These are phyloP conservation scores for Citrullus amarus DNA, from an alignment of 306 rosid species.

Conservation along the genomic window DNA sequence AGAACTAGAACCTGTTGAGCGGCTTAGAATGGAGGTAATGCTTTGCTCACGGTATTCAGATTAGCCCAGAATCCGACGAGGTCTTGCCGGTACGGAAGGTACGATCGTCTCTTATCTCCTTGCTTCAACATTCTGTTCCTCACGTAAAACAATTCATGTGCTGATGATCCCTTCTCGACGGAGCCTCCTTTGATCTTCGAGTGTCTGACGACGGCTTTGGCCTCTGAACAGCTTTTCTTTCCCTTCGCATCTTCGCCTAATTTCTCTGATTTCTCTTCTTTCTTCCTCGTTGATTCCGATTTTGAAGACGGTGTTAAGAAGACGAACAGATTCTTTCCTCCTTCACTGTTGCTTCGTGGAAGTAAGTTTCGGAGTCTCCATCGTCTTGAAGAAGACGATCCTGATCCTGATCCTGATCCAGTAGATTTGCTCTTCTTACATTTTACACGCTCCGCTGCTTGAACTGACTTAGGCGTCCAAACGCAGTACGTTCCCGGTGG, in stretches of 20 bases:
- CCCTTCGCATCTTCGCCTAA: slow-evolving; percentile 1
- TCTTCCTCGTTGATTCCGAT: slow-evolving; percentile 19
- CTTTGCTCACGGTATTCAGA: slow-evolving; percentile 31
- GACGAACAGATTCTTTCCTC: slow-evolving; percentile 40
- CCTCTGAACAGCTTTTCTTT: neutral
- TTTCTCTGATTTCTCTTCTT: slow-evolving; percentile 7
- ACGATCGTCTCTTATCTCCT: slow-evolving; percentile 37
- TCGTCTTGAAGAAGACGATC: slow-evolving; percentile 25
- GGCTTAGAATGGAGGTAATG: slow-evolving; percentile 22
- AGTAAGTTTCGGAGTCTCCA: slow-evolving; percentile 60
- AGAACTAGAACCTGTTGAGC: slow-evolving; percentile 6
- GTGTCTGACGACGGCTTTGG: neutral
- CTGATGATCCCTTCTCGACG: slow-evolving; percentile 20
- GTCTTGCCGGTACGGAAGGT: slow-evolving; percentile 58
- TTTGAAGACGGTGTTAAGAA: slow-evolving; percentile 36
- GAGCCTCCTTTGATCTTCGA: neutral
- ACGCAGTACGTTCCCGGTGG: slow-evolving; percentile 63
- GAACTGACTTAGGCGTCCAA: slow-evolving; percentile 49
- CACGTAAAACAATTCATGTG: slow-evolving; percentile 50
- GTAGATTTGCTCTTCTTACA: slow-evolving; percentile 79
- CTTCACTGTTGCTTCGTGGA: slow-evolving; percentile 61
- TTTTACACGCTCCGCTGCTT: slow-evolving; percentile 9
- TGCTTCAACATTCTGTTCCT: slow-evolving; percentile 37
- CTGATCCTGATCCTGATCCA: slow-evolving; percentile 33
- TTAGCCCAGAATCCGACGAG: slow-evolving; percentile 53